phyloP scores from a whole-genome alignment of 306 rosid species.

The Vicia faba region DNA sequence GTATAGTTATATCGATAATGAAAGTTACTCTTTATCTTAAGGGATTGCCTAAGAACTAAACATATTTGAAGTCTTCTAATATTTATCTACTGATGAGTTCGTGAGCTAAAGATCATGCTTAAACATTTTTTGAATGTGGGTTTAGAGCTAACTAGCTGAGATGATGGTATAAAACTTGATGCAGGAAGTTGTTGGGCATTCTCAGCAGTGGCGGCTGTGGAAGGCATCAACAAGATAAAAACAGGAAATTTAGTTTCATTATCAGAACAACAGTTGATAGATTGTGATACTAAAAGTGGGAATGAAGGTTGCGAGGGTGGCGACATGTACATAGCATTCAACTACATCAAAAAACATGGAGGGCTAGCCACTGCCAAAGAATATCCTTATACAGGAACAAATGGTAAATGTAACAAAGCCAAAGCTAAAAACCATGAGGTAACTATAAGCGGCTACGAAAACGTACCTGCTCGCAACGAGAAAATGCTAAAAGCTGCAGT shows the following conservation, averaged over 20 bases:
- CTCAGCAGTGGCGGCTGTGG: slow-evolving; percentile 78
- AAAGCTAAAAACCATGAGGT: slow-evolving; percentile 34
- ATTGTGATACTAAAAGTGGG: slow-evolving; percentile 53
- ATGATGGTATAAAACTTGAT: slow-evolving; percentile 31
- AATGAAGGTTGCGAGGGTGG: slow-evolving; percentile 74
- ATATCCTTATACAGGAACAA: slow-evolving; percentile 57
- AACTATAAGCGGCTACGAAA: slow-evolving; percentile 55
- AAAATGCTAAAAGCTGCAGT: slow-evolving; percentile 58
- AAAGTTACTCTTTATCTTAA: not conserved
- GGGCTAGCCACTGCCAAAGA: slow-evolving; percentile 53
- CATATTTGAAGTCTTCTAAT: slow-evolving; percentile 1
- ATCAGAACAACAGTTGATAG: slow-evolving; percentile 75
- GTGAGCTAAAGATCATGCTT: slow-evolving; percentile 9
- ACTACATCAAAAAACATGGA: slow-evolving; percentile 45
- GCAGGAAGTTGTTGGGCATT: slow-evolving; percentile 91
- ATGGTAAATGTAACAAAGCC: slow-evolving; percentile 42
- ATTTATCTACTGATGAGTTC: not conserved
- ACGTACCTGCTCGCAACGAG: slow-evolving; percentile 56
- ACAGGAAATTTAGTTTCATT: slow-evolving; percentile 59
- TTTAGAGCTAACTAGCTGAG: slow-evolving; percentile 13
- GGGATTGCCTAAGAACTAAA: not conserved
- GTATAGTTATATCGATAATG: not conserved
- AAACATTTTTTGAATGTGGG: not conserved
- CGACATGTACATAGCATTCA: slow-evolving; percentile 63
- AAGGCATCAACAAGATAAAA: slow-evolving; percentile 70